Percentiles rank a stretch among this genome's conserved stretches.
These are phyloP conservation scores for Agapanthus africanus DNA, from an alignment of 106 monocot genomes.

Conservation along the genomic window DNA sequence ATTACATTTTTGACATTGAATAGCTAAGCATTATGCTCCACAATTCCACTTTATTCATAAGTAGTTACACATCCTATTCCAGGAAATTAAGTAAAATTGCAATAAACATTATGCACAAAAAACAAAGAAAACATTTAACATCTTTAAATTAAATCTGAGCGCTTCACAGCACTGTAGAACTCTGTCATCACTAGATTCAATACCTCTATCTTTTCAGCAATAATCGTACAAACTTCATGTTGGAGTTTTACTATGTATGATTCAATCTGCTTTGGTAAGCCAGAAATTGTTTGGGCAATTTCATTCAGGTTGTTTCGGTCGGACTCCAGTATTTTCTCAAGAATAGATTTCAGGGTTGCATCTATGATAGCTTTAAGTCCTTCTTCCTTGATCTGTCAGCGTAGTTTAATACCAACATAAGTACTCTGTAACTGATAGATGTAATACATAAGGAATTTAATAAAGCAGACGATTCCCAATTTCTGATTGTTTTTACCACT, in stretches of 20 bases:
- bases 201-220: conserved; percentile 70
- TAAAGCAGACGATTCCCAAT: neutral
- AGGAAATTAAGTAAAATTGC: too few relatives aligned
- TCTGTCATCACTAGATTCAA: neutral
- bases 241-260: conserved; percentile 37
- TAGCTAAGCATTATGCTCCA: too few relatives aligned
- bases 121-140: too few relatives aligned
- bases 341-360: conserved; percentile 38
- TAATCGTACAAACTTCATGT: conserved; percentile 30
- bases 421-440: neutral
- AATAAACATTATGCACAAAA: too few relatives aligned
- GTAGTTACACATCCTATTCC: too few relatives aligned
- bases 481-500: conserved; percentile 44
- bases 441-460: conserved; percentile 2
- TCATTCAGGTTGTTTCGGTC: conserved; percentile 44
- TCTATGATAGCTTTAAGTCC: conserved; percentile 62
- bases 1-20: too few relatives aligned
- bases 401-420: conserved; percentile 17
- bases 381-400: conserved; percentile 62
- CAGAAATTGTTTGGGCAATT: conserved; percentile 35
- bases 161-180: neutral
- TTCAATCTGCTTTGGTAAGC: conserved; percentile 48
- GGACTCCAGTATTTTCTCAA: conserved; percentile 35
- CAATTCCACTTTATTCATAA: too few relatives aligned
- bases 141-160: too few relatives aligned